Evolutionary conservation across 2,329 filamentous ascomycete genomes (phyloP).

Genomic region (Cercospora sesami): DNA sequence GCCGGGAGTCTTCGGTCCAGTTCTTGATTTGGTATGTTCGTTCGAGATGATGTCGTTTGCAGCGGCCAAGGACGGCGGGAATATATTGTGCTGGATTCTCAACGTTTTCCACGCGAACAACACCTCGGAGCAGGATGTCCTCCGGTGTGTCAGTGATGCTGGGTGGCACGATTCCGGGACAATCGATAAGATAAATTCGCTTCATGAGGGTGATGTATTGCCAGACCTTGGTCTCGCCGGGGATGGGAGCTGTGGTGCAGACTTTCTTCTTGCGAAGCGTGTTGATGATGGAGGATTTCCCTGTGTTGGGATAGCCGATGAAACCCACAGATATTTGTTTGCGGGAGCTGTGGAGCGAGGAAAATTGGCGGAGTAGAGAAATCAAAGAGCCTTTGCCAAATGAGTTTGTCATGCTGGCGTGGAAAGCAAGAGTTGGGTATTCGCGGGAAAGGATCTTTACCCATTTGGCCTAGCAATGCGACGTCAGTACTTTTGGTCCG

Average conservation of each 20-base stretch:
- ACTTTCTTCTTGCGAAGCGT: slow-evolving; percentile 92
- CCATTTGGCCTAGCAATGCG: slow-evolving; percentile 74
- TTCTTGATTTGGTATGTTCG: slow-evolving; percentile 86
- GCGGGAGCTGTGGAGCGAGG: slow-evolving; percentile 79
- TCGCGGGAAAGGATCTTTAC: slow-evolving; percentile 85
- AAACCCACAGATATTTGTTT: slow-evolving; percentile 94
- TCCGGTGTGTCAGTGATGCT: slow-evolving; percentile 79
- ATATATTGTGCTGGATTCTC: slow-evolving; percentile 97
- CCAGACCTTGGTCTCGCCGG: slow-evolving; percentile 97
- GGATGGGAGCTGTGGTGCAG: slow-evolving; percentile 88
- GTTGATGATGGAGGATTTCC: slow-evolving; percentile 97
- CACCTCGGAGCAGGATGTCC: slow-evolving; percentile 85
- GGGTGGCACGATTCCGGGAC: slow-evolving; percentile 92
- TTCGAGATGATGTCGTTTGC: slow-evolving; percentile 85
- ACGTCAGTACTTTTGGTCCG: slow-evolving; percentile 22
- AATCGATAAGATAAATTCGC: slow-evolving; percentile 92
- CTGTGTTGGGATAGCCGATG: slow-evolving; percentile 87
- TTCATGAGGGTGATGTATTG: slow-evolving; percentile 97
- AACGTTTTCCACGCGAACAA: slow-evolving; percentile 92
- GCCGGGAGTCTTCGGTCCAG: slow-evolving; percentile 48
- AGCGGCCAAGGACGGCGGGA: slow-evolving; percentile 72
- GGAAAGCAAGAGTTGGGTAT: slow-evolving; percentile 91
- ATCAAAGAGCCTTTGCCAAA: slow-evolving; percentile 97
- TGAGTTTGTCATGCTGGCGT: slow-evolving; percentile 90
- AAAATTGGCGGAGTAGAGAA: slow-evolving; percentile 88